Percentiles rank a stretch among this genome's conserved stretches.
phyloP scores from a whole-genome alignment of 805 yeast genomes.

The Yarrowia hollandica region DNA sequence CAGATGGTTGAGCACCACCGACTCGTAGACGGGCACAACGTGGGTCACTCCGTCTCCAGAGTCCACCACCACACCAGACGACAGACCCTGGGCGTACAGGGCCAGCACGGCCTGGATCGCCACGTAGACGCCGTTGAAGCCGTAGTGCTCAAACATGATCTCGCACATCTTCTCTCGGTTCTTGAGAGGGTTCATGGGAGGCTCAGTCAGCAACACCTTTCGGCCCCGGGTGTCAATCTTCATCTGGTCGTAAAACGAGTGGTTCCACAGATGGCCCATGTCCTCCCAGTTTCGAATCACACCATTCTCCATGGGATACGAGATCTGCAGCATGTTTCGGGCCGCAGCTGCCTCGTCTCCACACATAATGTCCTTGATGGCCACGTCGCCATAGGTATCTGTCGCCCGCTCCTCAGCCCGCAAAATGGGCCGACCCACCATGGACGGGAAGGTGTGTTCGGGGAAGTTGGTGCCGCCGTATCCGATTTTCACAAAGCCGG shows the following conservation, averaged over 20 bases:
- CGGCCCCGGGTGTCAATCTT: slow-evolving; percentile 69
- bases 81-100: slow-evolving; percentile 92
- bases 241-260: slow-evolving; percentile 91
- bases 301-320: slow-evolving; percentile 99
- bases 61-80: slow-evolving; percentile 97
- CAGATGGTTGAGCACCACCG: slow-evolving; percentile 91
- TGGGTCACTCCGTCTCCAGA: slow-evolving; percentile 99
- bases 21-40: slow-evolving; percentile 96
- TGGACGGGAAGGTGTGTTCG: slow-evolving; percentile 93
- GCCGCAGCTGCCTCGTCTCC: slow-evolving; percentile 94
- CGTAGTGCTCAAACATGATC: slow-evolving; percentile 87
- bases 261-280: slow-evolving; percentile 98
- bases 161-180: slow-evolving; percentile 91
- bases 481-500: slow-evolving; percentile 97
- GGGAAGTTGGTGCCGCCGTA: slow-evolving; percentile 97
- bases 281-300: slow-evolving; percentile 97
- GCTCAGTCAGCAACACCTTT: slow-evolving; percentile 89
- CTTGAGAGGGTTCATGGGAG: slow-evolving; percentile 94
- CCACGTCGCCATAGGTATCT: slow-evolving; percentile 47
- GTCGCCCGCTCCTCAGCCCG: slow-evolving; percentile 92
- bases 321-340: slow-evolving; percentile 83
- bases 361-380: slow-evolving; percentile 94
- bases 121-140: slow-evolving; percentile 89
- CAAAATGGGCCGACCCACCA: slow-evolving; percentile 94
- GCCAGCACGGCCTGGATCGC: slow-evolving; percentile 99